phyloP scores from a whole-genome alignment of 495 filamentous ascomycete species.

The Aspergillus leporis region DNA sequence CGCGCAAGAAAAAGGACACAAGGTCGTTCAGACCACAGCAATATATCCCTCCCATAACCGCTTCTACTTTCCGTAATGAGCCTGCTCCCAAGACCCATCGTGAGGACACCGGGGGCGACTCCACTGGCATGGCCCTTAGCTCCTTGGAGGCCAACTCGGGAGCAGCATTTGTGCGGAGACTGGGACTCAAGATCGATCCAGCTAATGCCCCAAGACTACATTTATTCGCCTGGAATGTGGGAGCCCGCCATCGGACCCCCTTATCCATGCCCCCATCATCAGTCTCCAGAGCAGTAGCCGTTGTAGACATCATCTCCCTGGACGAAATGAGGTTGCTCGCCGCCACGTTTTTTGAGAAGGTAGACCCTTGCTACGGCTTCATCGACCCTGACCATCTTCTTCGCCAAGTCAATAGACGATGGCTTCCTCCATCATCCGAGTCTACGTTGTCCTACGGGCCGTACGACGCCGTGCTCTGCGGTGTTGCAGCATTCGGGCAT shows the following conservation, averaged over 20 bases:
- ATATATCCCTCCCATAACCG: slow-evolving; percentile 15
- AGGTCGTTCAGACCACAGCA: slow-evolving; percentile 19
- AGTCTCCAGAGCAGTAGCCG: slow-evolving; percentile 14
- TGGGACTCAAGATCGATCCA: slow-evolving; percentile 53
- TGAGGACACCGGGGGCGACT: slow-evolving; percentile 15
- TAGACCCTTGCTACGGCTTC: slow-evolving; percentile 53
- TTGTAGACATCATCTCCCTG: slow-evolving; percentile 42
- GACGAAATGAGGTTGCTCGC: slow-evolving; percentile 43
- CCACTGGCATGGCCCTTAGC: slow-evolving; percentile 25
- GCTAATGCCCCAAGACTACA: slow-evolving; percentile 52
- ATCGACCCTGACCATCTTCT: slow-evolving; percentile 41
- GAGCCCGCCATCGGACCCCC: slow-evolving; percentile 36
- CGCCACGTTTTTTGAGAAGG: slow-evolving; percentile 49
- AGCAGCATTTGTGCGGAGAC: slow-evolving; percentile 53
- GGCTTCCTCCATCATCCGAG: slow-evolving; percentile 26
- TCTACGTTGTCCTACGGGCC: slow-evolving; percentile 22
- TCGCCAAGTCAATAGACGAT: slow-evolving; percentile 36
- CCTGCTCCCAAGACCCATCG: not conserved
- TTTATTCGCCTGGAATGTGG: slow-evolving; percentile 58
- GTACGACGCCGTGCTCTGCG: slow-evolving; percentile 49
- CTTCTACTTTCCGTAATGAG: slow-evolving; percentile 18
- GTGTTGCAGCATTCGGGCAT: slow-evolving; percentile 49
- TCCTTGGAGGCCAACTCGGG: slow-evolving; percentile 55
- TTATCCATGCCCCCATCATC: slow-evolving; percentile 15
- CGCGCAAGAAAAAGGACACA: slow-evolving; percentile 37